Evolutionary conservation across 257 asterid genomes (phyloP).

Genomic region (Solanum boliviense): DNA sequence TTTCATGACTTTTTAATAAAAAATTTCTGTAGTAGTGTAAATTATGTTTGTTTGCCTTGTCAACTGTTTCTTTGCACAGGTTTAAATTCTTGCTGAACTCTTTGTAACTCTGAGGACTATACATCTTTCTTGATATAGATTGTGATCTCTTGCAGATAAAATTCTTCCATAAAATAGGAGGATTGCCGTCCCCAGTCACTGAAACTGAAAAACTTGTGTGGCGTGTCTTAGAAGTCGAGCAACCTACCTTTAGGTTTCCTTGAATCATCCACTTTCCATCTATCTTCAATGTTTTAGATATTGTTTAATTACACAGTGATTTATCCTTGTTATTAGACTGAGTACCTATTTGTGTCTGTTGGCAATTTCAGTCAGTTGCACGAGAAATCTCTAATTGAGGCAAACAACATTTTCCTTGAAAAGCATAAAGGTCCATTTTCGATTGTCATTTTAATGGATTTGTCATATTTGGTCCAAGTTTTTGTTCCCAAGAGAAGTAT

Average conservation of each 20-base stretch:
- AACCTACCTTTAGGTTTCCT: constrained; percentile 57
- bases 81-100: not conserved
- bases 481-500: not conserved
- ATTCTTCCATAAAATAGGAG: constrained; percentile 70
- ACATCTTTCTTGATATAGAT: not conserved
- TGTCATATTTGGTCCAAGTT: not conserved
- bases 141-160: constrained; percentile 43
- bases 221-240: constrained; percentile 77
- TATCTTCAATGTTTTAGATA: not conserved
- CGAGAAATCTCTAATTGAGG: constrained; percentile 66
- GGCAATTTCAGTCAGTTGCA: constrained; percentile 57
- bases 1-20: not conserved
- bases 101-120: not conserved
- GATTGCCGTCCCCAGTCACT: constrained; percentile 58
- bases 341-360: not conserved
- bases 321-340: constrained; percentile 1
- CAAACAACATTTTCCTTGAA: constrained; percentile 69
- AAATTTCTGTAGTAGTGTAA: not conserved
- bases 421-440: constrained; percentile 49
- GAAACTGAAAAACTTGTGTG: constrained; percentile 69
- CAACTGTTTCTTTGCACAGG: not conserved
- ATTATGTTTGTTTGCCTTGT: not conserved
- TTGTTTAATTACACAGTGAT: not conserved
- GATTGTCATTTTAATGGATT: not conserved
- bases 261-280: not conserved